A percentile compares a stretch with the other conserved stretches of the same genome.
Conservation (phyloP, 768 basidiomycete species). For the Collybia sp. region DNA sequence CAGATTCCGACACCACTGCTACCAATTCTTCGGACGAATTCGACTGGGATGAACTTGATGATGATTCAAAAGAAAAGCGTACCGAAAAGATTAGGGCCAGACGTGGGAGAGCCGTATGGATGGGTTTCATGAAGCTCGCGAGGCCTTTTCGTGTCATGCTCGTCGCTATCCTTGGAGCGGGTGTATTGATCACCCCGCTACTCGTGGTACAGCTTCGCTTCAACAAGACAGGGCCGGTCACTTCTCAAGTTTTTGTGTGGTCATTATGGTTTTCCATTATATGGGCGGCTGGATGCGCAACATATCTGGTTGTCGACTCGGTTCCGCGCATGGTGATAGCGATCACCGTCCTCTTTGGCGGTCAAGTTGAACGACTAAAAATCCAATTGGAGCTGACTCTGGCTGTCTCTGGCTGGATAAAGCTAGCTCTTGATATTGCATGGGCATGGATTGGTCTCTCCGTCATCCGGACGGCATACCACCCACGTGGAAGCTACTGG, state of each 20-base stretch:
- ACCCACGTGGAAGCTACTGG: conserved; percentile 68
- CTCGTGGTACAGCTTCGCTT: conserved; percentile 67
- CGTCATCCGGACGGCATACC: conserved; percentile 48
- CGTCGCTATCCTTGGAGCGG: conserved; percentile 52
- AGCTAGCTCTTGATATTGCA: conserved; percentile 57
- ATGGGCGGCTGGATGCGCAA: conserved; percentile 59
- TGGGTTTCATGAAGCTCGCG: conserved; percentile 63
- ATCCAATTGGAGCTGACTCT: conserved; percentile 58
- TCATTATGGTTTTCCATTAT: conserved; percentile 67
- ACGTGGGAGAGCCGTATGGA: conserved; percentile 58
- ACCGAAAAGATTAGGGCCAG: conserved; percentile 41
- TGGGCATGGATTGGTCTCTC: conserved; percentile 78
- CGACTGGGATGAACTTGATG: conserved; percentile 70
- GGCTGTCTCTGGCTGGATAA: conserved; percentile 69
- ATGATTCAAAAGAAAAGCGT: conserved; percentile 28
- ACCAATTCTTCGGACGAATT: conserved; percentile 69
- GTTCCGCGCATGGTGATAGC: conserved; percentile 53
- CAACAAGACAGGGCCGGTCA: conserved; percentile 32
- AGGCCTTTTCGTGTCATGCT: conserved; percentile 54
- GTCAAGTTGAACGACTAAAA: conserved; percentile 61
- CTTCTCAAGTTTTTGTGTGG: conserved; percentile 54
- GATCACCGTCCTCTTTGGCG: conserved; percentile 49
- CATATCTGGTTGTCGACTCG: conserved; percentile 61
- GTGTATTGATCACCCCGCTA: conserved; percentile 64
- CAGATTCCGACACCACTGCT: conserved; percentile 43